Base-by-base conservation (phyloP, 176 grass and related monocot species). In the Neostapfia colusana region DNA sequence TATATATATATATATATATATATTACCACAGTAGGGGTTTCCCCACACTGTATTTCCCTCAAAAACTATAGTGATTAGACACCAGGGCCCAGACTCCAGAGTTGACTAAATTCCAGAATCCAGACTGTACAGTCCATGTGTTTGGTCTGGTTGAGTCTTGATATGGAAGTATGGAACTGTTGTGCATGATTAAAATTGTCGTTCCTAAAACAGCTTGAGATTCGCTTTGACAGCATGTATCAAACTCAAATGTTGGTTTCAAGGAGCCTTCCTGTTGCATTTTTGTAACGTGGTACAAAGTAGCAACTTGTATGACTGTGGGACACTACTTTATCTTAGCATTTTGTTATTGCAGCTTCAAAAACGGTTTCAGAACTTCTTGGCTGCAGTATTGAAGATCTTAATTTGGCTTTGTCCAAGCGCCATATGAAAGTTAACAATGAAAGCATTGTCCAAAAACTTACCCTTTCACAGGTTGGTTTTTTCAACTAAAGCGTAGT, bases 401-500 rank as follows among this genome's bases (percentile, higher is more conserved):
- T 99, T 36, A 92, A 92, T 49, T 63, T 86, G 68, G 83, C 74
- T 73, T 76, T 99, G 81, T 99, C 95, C 69, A 99, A 88, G 58
- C 89, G 91, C 20, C 93, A 99, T 62, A 95, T 99, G 95, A 99
- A 86, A 79, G 91, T 99, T 69, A 89, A 93, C 75, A 92, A 89
- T 75, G 95, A 99, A 78, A 95, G 90, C 59, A 99, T 99, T 84
- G 87, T 99, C 65, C 95, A 99, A 77, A 99, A 95, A 58, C 91
- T 99, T 82, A 99, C 91, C 31, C 89, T 99, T 90, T 77, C 88
- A 79, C 95, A 99, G 91, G 95, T 99, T 77, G 76, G 77, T 83
- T 64, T 82, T 74, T 63, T 81, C 23, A 67, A 76, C 44, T 72
- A 34, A 65, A 80, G 40, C 39, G 57, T 69, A 70, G 46, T 37